Percentiles rank a stretch among this genome's conserved stretches.
Conservation (phyloP, 2,329 filamentous ascomycete genomes). For the Fusarium subglutinans region DNA sequence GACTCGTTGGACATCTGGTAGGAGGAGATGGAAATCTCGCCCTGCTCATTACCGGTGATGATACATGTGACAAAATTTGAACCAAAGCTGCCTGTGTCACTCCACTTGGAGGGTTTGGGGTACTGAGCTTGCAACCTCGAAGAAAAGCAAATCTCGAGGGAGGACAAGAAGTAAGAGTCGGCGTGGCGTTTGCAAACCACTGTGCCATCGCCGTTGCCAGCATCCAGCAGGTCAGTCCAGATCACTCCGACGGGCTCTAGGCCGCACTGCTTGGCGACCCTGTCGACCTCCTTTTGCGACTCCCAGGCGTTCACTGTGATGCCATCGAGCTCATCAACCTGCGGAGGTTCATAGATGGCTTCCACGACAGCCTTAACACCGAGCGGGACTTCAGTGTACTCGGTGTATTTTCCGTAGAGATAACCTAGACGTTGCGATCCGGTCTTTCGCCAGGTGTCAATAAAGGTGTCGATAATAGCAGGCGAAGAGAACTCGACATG, state of each 20-base stretch:
- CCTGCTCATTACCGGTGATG: slow-evolving; percentile 89
- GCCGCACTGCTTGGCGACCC: slow-evolving; percentile 83
- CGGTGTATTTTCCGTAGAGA: slow-evolving; percentile 88
- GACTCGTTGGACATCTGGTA: slow-evolving; percentile 97
- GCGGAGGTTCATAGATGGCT: slow-evolving; percentile 95
- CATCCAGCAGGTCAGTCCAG: slow-evolving; percentile 90
- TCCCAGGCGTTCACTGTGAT: slow-evolving; percentile 87
- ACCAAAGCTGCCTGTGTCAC: slow-evolving; percentile 90
- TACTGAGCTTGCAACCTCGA: slow-evolving; percentile 87
- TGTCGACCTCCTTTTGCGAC: slow-evolving; percentile 82
- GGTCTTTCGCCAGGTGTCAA: slow-evolving; percentile 90
- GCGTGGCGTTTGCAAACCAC: slow-evolving; percentile 96
- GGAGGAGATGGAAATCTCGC: slow-evolving; percentile 86
- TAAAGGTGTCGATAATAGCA: slow-evolving; percentile 84
- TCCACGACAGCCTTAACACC: slow-evolving; percentile 96
- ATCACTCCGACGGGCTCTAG: slow-evolving; percentile 91
- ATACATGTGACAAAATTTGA: slow-evolving; percentile 98
- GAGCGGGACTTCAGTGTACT: slow-evolving; percentile 91
- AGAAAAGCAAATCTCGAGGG: slow-evolving; percentile 89
- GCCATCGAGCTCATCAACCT: slow-evolving; percentile 88
- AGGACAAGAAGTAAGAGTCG: slow-evolving; percentile 94
- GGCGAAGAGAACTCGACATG: slow-evolving; percentile 95
- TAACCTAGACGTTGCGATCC: slow-evolving; percentile 88
- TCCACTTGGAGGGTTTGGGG: slow-evolving; percentile 95
- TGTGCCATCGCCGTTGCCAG: slow-evolving; percentile 81